Percentiles rank a stretch among this genome's conserved stretches.
phyloP scores from a whole-genome alignment of 2,329 filamentous ascomycete species.

The Colletotrichum gloeosporioides region DNA sequence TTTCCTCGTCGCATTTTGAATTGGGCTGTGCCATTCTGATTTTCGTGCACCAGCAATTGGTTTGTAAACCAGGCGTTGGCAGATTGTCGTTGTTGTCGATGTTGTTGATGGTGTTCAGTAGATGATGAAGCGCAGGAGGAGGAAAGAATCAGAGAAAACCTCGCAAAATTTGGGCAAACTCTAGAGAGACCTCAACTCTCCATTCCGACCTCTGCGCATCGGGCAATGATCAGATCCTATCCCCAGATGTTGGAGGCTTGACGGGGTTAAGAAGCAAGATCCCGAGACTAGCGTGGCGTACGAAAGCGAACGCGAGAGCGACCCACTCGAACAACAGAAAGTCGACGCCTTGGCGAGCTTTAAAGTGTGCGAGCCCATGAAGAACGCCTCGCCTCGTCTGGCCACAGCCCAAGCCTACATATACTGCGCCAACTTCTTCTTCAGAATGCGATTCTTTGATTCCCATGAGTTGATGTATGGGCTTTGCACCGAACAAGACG shows the following conservation, averaged over 20 bases:
- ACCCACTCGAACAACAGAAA: background rate
- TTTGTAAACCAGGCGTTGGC: background rate
- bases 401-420: background rate
- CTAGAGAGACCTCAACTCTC: background rate
- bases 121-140: background rate
- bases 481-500: fast-evolving
- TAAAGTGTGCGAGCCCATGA: background rate
- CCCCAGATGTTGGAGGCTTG: background rate
- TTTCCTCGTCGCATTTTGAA: background rate
- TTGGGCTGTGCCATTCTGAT: background rate
- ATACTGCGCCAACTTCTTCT: background rate
- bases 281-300: background rate
- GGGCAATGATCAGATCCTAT: background rate
- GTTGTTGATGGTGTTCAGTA: background rate
- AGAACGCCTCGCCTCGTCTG: background rate
- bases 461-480: background rate
- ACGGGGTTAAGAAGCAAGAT: background rate
- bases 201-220: background rate
- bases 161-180: background rate
- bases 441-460: background rate
- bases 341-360: background rate
- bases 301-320: background rate
- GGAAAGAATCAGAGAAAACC: background rate
- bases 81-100: background rate
- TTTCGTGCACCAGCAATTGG: background rate